Evolutionary conservation across 371 early-diverging fungal genomes (phyloP).

Genomic region (Mucor irregularis): DNA sequence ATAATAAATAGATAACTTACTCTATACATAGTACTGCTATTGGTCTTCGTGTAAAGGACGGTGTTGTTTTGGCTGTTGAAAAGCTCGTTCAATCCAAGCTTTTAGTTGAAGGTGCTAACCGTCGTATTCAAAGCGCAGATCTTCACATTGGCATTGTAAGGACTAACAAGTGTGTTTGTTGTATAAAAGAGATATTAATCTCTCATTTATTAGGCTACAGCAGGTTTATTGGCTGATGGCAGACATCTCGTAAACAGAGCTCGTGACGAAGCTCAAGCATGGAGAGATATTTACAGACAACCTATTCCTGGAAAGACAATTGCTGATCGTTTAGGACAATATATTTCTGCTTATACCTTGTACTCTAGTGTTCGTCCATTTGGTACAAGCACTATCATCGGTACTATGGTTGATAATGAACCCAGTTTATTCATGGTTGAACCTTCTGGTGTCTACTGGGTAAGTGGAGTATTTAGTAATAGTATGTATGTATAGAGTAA

Average conservation of each 20-base stretch:
- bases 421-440: conserved; percentile 95
- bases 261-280: conserved; percentile 89
- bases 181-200: background rate
- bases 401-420: conserved; percentile 54
- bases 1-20: background rate
- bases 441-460: conserved; percentile 96
- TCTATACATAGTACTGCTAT: conserved; percentile 77
- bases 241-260: conserved; percentile 88
- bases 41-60: conserved; percentile 93
- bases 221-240: conserved; percentile 96
- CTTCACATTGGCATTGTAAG: conserved; percentile 90
- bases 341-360: conserved; percentile 93
- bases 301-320: conserved; percentile 89
- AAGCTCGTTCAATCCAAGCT: conserved; percentile 95
- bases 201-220: conserved; percentile 67
- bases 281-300: conserved; percentile 84
- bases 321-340: conserved; percentile 92
- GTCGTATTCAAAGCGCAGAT: conserved; percentile 91
- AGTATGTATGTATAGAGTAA: background rate
- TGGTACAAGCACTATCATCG: conserved; percentile 87
- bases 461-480: conserved; percentile 24
- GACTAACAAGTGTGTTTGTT: background rate
- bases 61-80: conserved; percentile 95
- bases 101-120: conserved; percentile 89
- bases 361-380: conserved; percentile 98